Evolutionary conservation across 257 asterid genomes (phyloP).

Genomic region (Solanum clarkiae): DNA sequence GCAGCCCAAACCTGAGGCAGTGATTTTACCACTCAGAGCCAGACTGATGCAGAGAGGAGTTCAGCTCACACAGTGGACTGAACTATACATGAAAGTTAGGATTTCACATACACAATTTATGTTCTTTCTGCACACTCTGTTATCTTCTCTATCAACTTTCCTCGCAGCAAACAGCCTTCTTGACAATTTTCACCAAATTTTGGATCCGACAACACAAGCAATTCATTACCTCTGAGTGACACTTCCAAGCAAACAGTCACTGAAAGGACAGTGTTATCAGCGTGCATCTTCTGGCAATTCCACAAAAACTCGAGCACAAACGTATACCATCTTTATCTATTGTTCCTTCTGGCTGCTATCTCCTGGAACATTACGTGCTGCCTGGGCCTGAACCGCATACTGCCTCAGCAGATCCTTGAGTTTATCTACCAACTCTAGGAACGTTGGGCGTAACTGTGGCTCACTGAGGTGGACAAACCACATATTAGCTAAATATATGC

Average conservation of each 20-base stretch:
- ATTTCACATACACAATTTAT: not conserved
- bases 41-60: not conserved
- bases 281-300: not conserved
- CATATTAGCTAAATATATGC: not conserved
- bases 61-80: not conserved
- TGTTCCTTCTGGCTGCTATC: constrained; percentile 33
- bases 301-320: not conserved
- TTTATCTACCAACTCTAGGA: constrained; percentile 67
- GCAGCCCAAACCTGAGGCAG: not conserved
- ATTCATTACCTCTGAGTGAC: not conserved
- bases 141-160: not conserved
- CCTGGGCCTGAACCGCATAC: constrained; percentile 41
- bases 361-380: constrained; percentile 33
- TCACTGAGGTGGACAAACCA: constrained; percentile 38
- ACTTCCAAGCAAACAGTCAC: not conserved
- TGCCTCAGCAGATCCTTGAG: constrained; percentile 58
- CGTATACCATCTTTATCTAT: constrained; percentile 4
- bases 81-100: not conserved
- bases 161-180: not conserved
- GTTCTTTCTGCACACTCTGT: not conserved
- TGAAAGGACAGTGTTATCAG: not conserved
- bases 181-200: not conserved
- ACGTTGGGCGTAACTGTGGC: constrained; percentile 60
- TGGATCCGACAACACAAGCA: constrained; percentile 9
- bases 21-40: not conserved